phyloP scores from a whole-genome alignment of 2,329 filamentous ascomycete species.

The Alternaria brassicae region DNA sequence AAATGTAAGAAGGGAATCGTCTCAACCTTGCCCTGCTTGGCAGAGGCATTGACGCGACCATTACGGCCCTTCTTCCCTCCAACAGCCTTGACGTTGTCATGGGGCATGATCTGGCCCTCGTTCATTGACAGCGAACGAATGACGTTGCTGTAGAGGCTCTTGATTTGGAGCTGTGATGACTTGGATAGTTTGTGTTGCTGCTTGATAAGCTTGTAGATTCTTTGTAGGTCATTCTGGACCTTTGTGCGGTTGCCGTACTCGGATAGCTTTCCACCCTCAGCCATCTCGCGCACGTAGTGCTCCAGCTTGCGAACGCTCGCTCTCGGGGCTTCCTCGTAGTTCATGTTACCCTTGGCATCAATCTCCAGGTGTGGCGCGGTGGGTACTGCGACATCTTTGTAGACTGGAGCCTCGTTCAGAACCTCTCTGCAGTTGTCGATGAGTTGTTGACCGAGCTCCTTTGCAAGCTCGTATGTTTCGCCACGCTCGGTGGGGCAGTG shows the following conservation, averaged over 20 bases:
- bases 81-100: constrained; percentile 74
- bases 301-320: constrained; percentile 94
- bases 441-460: constrained; percentile 89
- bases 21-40: constrained; percentile 87
- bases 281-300: constrained; percentile 98
- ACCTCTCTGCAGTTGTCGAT: constrained; percentile 98
- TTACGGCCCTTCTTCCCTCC: constrained; percentile 66
- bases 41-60: constrained; percentile 59
- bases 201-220: constrained; percentile 97
- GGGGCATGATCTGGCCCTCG: constrained; percentile 93
- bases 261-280: constrained; percentile 95
- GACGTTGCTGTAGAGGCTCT: constrained; percentile 91
- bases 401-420: constrained; percentile 80
- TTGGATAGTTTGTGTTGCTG: constrained; percentile 98
- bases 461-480: constrained; percentile 97
- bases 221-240: constrained; percentile 92
- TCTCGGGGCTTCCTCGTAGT: constrained; percentile 86
- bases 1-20: constrained; percentile 97
- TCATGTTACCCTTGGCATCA: constrained; percentile 88
- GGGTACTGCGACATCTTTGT: constrained; percentile 93
- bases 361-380: constrained; percentile 93
- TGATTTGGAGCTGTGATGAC: constrained; percentile 94
- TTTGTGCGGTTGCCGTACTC: constrained; percentile 98
- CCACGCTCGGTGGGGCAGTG: constrained; percentile 96
- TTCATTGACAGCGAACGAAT: constrained; percentile 96